Base-by-base conservation (phyloP, 768 basidiomycete genomes). In the Lactarius deliciosus region DNA sequence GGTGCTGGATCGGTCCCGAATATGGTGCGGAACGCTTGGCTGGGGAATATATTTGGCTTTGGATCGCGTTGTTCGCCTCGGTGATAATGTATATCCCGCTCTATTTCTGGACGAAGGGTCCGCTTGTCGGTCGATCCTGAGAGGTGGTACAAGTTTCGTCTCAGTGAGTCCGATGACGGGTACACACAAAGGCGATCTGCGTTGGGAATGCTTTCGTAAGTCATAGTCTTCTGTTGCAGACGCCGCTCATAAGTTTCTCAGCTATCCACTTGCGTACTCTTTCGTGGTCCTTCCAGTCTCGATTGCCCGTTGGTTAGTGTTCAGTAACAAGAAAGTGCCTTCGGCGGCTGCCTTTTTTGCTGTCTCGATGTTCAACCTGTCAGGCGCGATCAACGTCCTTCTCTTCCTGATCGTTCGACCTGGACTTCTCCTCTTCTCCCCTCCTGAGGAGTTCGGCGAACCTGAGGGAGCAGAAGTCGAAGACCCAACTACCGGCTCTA, bases 1-100 rank as follows among this genome's bases (percentile, higher is more conserved):
- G 80, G 80, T 81, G 81, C 69, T 81, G 80, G 80, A 77, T 82
- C 63, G 73, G 76, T 32, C 56, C 72, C 11, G 58, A 74, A 11
- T 77, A 74, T 69, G 45, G 72, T 2, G 63, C 66, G 7, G 74
- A 77, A 66, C 73, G 77, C 16, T 73, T 81, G 18, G 75, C 70
- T 45, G 80, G 78, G 7, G 80, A 81, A 69, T 82, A 82, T 64
- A 41, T 80, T 22, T 81, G 81, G 81, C 73, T 81, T 41, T 81
- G 81, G 81, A 58, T 79, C 36, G 74, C 80, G 3, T 73, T 81
- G 11, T 68, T 70, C 41, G 65, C 76, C 53, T 79, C 79, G 5
- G 61, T 76, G 34, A 25, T 76, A 8, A 68, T 75, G 4, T 81
- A 81, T 67, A 68, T 76, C 58, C 73, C 75, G 0, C 73, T 80